A percentile compares a stretch with the other conserved stretches of the same genome.
Evolutionary conservation across 164 flowering plant species (phyloP).

Genomic region (Protea cynaroides): DNA sequence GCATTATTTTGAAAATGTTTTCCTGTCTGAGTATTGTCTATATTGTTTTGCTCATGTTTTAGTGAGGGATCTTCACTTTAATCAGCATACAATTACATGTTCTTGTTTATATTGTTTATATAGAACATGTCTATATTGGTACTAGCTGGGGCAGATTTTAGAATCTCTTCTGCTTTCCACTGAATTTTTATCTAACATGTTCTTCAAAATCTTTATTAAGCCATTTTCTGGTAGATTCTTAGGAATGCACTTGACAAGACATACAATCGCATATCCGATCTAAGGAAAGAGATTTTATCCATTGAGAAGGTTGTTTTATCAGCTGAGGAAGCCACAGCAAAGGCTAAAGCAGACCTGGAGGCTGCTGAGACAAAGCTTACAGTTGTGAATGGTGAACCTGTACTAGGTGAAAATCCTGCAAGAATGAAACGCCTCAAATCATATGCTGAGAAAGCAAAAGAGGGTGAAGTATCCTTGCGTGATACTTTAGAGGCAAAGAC

Average conservation of each 20-base stretch:
- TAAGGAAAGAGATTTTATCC: conserved; percentile 75
- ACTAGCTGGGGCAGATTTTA: too few species aligned
- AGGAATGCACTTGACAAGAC: conserved; percentile 87
- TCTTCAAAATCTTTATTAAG: neutral
- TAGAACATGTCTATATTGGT: too few species aligned
- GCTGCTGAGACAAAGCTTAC: conserved; percentile 76
- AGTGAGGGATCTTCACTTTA: too few species aligned
- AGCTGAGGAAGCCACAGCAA: conserved; percentile 56
- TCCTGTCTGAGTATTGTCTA: too few species aligned
- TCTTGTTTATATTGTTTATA: too few species aligned
- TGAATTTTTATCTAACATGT: too few species aligned
- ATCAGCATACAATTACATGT: too few species aligned
- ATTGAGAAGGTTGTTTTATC: conserved; percentile 43
- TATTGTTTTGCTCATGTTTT: too few species aligned
- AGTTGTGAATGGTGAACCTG: conserved; percentile 88
- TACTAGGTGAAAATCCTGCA: conserved; percentile 77
- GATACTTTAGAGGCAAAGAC: conserved; percentile 89
- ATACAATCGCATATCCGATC: conserved; percentile 77
- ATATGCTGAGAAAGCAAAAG: conserved; percentile 55
- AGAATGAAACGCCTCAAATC: conserved; percentile 75
- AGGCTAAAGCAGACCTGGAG: conserved; percentile 66
- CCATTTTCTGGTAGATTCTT: conserved; percentile 47
- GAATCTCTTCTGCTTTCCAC: too few species aligned
- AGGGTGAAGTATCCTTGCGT: conserved; percentile 53
- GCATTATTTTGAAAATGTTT: too few species aligned